Base-by-base conservation (phyloP, 1,284 basidiomycete species). In the Wallemia hederae region DNA sequence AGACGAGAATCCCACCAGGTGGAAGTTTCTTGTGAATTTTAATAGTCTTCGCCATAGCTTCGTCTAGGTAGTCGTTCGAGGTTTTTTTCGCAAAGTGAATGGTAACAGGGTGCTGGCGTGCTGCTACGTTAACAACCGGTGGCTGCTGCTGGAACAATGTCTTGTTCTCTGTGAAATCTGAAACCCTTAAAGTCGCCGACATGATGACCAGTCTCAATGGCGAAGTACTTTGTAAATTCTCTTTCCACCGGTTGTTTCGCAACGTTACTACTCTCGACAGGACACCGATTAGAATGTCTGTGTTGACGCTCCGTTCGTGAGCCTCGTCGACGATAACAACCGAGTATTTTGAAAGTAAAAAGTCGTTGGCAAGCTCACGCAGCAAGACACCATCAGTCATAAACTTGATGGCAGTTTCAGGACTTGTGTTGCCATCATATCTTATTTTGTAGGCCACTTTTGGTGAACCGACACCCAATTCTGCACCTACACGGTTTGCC, bases 371-470 rank as follows among this genome's bases (percentile, higher is more conserved):
- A 24, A 98, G 76, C 70, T 99, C 94, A 62, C 94, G 82, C 14
- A 98, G 75, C 25, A 99, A 74, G 17, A 98, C 89, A 75, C 94
- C 94, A 67, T 99, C 94, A 1, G 94, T 99, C 92, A 98, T 98
- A 75, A 98, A 99, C 71, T 98, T 97, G 74, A 98, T 89, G 5
- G 81, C 80, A 0, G 94, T 99, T 25, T 80, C 76, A 0, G 86
- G 76, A 1, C 87, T 87, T 0, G 89, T 83, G 0, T 88, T 96
- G 0, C 87, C 85, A 64, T 96, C 92, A 70, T 98, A 98, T 62
- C 94, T 84, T 64, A 99, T 94, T 71, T 97, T 91, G 71, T 98
- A 89, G 0, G 92, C 91, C 1, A 98, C 86, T 24, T 78, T 74
- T 14, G 65, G 63, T 0, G 67, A 34, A 0, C 82, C 76, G 9